Percentiles rank a stretch among this genome's conserved stretches.
Conservation (phyloP, 1,284 basidiomycete genomes). For the Peniophora sp. region DNA sequence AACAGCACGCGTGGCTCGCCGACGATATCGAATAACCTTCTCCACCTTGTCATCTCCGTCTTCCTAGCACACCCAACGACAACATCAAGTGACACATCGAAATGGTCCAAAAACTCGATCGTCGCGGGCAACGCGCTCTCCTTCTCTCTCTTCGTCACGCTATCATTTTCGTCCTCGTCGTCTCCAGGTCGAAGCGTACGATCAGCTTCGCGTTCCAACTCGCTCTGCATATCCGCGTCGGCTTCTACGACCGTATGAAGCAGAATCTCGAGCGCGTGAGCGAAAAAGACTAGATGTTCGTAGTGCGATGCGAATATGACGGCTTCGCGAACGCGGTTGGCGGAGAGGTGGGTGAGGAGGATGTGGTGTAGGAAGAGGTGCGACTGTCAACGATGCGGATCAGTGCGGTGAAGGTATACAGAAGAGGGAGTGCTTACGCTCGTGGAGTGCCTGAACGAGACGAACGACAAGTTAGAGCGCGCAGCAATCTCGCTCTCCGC, state of each 20-base stretch:
- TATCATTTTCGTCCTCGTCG: constrained; percentile 6
- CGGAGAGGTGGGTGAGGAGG: constrained; percentile 77
- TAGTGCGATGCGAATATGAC: constrained; percentile 86
- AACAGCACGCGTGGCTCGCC: constrained; percentile 89
- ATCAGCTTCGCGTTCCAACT: not conserved
- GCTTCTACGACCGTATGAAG: constrained; percentile 92
- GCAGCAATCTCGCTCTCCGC: constrained; percentile 84
- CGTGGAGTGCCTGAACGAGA: constrained; percentile 88
- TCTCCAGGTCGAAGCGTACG: constrained; percentile 5
- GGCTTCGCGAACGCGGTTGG: constrained; percentile 67
- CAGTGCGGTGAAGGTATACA: not conserved
- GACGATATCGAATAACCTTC: constrained; percentile 80
- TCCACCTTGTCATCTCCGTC: constrained; percentile 92
- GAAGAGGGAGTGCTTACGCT: constrained; percentile 48
- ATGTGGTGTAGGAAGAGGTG: constrained; percentile 94
- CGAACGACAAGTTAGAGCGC: constrained; percentile 78
- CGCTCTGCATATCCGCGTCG: constrained; percentile 43
- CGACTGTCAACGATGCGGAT: constrained; percentile 41
- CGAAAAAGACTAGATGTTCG: constrained; percentile 85
- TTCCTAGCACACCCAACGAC: constrained; percentile 96
- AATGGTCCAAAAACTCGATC: constrained; percentile 92
- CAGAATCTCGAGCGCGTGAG: constrained; percentile 90
- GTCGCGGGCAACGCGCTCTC: constrained; percentile 58
- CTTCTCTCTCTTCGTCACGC: not conserved
- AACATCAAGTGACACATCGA: constrained; percentile 84